phyloP scores from a whole-genome alignment of 768 basidiomycete species.

The Suillus decipiens region DNA sequence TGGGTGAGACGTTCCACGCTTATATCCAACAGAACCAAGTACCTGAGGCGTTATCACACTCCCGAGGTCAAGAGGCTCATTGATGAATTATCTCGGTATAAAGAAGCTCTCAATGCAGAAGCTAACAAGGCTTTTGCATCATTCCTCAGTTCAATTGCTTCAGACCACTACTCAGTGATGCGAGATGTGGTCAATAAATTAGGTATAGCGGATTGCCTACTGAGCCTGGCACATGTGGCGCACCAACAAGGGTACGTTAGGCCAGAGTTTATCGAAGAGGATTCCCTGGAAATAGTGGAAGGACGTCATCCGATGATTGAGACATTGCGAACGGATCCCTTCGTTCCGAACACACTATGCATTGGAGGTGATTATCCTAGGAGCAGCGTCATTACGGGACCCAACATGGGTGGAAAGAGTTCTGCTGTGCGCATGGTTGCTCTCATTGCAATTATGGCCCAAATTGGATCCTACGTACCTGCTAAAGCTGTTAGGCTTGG shows the following conservation, averaged over 20 bases:
- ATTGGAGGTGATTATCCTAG: constrained; percentile 58
- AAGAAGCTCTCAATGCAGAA: constrained; percentile 70
- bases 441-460: constrained; percentile 72
- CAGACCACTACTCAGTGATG: constrained; percentile 67
- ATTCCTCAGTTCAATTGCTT: constrained; percentile 71
- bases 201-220: constrained; percentile 83
- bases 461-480: constrained; percentile 94
- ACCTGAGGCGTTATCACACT: constrained; percentile 71
- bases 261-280: constrained; percentile 71
- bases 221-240: constrained; percentile 81
- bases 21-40: constrained; percentile 60
- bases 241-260: constrained; percentile 74
- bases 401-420: constrained; percentile 89
- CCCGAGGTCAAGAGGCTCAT: constrained; percentile 63
- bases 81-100: constrained; percentile 71
- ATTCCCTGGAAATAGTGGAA: constrained; percentile 70
- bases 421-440: constrained; percentile 80
- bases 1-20: constrained; percentile 2
- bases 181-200: constrained; percentile 79
- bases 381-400: constrained; percentile 79
- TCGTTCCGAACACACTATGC: constrained; percentile 78
- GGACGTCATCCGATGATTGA: constrained; percentile 96
- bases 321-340: constrained; percentile 71
- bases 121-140: constrained; percentile 63
- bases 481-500: constrained; percentile 72